Conservation (phyloP, 257 asterid species). For the Nicotiana tomentosiformis region DNA sequence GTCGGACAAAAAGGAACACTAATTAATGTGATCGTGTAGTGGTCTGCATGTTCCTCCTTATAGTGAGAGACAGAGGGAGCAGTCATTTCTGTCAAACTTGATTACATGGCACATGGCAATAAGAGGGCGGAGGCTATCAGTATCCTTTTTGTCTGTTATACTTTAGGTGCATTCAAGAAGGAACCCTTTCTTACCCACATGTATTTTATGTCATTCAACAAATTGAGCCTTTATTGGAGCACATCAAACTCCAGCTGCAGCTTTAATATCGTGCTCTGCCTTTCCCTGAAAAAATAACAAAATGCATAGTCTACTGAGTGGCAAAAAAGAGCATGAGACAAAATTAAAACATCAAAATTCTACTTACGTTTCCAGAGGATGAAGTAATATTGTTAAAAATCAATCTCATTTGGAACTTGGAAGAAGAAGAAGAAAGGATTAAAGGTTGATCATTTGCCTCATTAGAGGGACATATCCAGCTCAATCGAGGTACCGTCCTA, state of each 20-base stretch:
- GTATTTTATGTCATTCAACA: neutral
- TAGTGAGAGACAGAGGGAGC: neutral
- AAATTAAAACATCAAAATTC: neutral
- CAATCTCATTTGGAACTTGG: neutral
- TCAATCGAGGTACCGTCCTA: neutral
- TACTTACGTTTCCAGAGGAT: neutral
- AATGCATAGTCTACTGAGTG: neutral
- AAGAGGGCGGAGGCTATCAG: neutral
- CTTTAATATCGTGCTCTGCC: slow-evolving; percentile 43
- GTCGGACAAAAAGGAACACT: neutral
- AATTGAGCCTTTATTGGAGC: neutral
- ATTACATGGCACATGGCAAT: neutral
- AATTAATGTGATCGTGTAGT: neutral
- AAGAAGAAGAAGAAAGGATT: neutral
- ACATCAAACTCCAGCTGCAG: slow-evolving; percentile 55
- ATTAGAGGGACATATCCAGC: neutral
- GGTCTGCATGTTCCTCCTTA: neutral
- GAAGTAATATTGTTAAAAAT: neutral
- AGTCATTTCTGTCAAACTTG: neutral
- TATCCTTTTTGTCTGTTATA: too few relatives aligned
- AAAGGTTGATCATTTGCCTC: neutral
- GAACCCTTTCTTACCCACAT: slow-evolving; percentile 18
- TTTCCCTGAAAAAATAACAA: slow-evolving; percentile 35
- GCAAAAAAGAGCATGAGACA: neutral
- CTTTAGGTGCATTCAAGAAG: neutral